Conservation (phyloP, 192 early-diverging fungal species). For the Thamnidium elegans region DNA sequence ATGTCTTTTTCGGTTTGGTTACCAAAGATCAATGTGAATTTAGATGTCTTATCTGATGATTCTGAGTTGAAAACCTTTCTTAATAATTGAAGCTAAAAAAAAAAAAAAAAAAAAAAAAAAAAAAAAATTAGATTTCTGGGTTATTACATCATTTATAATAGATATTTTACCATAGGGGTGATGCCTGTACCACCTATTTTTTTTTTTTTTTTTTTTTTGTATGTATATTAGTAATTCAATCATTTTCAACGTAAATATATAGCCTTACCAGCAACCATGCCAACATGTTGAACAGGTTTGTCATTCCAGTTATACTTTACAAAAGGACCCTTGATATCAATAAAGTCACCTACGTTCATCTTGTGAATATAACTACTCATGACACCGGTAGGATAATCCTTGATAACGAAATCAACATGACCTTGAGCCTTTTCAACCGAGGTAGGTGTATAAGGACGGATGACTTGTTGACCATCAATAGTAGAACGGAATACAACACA, state of each 20-base stretch:
- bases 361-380: constrained; percentile 57
- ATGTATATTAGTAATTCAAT: not conserved
- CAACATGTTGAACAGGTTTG: constrained; percentile 60
- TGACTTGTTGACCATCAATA: constrained; percentile 58
- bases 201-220: no score
- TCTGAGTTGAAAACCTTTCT: constrained; percentile 59
- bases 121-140: not conserved
- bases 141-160: constrained; percentile 1
- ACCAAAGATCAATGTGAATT: constrained; percentile 69
- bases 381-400: constrained; percentile 58
- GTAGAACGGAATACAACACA: constrained; percentile 78
- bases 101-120: not conserved
- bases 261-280: constrained; percentile 57
- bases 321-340: constrained; percentile 80
- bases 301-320: constrained; percentile 58
- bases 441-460: constrained; percentile 79
- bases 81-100: constrained; percentile 54
- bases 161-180: constrained; percentile 56
- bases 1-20: constrained; percentile 70
- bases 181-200: constrained; percentile 66
- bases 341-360: constrained; percentile 67
- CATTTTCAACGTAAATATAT: not conserved
- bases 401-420: constrained; percentile 71
- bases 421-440: constrained; percentile 48
- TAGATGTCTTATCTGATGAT: constrained; percentile 55